phyloP scores from a whole-genome alignment of 176 grass and related monocot species.

The Ensete ventricosum region DNA sequence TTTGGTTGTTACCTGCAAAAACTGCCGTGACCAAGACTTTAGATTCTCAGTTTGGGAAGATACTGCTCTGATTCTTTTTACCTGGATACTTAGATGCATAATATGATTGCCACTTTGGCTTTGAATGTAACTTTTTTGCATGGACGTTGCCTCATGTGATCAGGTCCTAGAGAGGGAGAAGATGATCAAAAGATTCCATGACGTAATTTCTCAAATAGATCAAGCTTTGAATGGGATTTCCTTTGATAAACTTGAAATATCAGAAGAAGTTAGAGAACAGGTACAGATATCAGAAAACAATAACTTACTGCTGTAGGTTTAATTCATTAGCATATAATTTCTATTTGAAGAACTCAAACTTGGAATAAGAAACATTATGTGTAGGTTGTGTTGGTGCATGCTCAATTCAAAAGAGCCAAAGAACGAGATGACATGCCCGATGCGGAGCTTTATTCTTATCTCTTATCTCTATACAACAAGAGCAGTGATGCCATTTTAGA shows the following conservation, averaged over 20 bases:
- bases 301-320: too few relatives aligned
- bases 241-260: slow-evolving; percentile 8
- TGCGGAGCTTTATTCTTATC: slow-evolving; percentile 52
- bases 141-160: not conserved
- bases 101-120: not conserved
- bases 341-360: not conserved
- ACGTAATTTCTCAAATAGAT: not conserved
- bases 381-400: slow-evolving; percentile 3
- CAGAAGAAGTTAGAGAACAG: slow-evolving; percentile 8
- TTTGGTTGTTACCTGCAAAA: not conserved
- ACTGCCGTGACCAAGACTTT: not conserved
- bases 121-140: not conserved
- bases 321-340: not conserved
- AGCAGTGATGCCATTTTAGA: slow-evolving; percentile 37
- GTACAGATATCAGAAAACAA: not conserved
- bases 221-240: slow-evolving; percentile 1
- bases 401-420: slow-evolving; percentile 9
- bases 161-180: slow-evolving; percentile 10
- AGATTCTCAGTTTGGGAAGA: not conserved
- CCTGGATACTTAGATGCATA: not conserved
- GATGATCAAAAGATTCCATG: slow-evolving; percentile 8
- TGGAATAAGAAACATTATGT: not conserved
- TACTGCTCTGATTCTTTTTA: not conserved
- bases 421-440: slow-evolving; percentile 11
- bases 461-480: slow-evolving; percentile 63